Conservation (phyloP, 139 green algal genomes). For the Eudorina sp. region DNA sequence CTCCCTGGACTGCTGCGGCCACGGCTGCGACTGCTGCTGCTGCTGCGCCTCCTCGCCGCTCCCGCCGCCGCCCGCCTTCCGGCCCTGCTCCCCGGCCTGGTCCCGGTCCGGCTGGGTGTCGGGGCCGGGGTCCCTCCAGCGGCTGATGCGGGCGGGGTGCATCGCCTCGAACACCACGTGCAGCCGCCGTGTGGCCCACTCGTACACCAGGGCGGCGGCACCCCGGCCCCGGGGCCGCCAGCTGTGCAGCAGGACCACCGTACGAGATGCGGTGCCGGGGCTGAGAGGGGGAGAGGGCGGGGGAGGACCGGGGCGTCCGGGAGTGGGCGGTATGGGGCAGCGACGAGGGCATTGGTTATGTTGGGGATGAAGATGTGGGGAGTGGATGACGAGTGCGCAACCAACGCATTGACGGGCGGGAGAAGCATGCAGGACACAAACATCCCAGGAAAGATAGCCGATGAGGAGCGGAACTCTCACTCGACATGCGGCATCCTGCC, state of each 20-base stretch:
- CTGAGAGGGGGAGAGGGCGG: neutral
- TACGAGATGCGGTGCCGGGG: slow-evolving; percentile 16
- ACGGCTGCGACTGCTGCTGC: neutral
- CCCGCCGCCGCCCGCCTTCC: too few relatives aligned
- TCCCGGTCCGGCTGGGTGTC: neutral
- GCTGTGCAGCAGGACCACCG: slow-evolving; percentile 68
- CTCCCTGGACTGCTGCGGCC: slow-evolving; percentile 2
- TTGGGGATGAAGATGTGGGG: too few relatives aligned
- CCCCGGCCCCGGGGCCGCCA: slow-evolving; percentile 73
- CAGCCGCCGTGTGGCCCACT: slow-evolving; percentile 67
- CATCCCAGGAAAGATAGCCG: too few relatives aligned
- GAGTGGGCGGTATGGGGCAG: too few relatives aligned
- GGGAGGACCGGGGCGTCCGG: neutral
- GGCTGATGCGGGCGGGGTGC: neutral
- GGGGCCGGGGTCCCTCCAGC: neutral
- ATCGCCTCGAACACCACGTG: slow-evolving; percentile 60
- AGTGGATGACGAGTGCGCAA: too few relatives aligned
- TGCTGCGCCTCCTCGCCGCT: neutral
- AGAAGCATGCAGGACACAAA: too few relatives aligned
- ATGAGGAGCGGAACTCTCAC: too few relatives aligned
- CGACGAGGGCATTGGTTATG: too few relatives aligned
- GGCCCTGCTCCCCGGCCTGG: neutral
- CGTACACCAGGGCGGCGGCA: slow-evolving; percentile 75
- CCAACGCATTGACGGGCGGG: too few relatives aligned
- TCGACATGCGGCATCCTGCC: too few relatives aligned